Conservation (phyloP, 495 filamentous ascomycete species). For the Pyrenopolyporus hunteri region DNA sequence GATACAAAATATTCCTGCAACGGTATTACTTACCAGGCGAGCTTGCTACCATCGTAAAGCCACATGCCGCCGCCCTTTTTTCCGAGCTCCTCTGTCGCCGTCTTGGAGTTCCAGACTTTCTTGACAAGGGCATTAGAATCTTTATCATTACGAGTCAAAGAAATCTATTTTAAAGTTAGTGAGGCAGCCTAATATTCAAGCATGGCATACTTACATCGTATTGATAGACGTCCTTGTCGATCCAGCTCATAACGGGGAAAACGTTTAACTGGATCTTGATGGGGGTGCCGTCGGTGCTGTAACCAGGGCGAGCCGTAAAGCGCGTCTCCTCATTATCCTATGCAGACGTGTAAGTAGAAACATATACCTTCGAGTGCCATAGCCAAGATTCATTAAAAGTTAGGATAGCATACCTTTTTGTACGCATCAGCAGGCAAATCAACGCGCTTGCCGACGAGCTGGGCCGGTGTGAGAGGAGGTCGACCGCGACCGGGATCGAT, state of each 20-base stretch:
- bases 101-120: constrained; percentile 73
- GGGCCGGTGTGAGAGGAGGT: constrained; percentile 4
- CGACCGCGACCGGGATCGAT: constrained; percentile 42
- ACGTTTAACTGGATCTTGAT: constrained; percentile 73
- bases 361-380: too few relatives aligned
- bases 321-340: constrained; percentile 11
- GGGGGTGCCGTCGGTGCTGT: constrained; percentile 62
- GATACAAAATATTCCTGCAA: neutral
- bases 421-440: constrained; percentile 56
- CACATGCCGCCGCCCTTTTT: constrained; percentile 50
- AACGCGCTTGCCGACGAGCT: constrained; percentile 46
- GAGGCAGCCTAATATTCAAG: neutral
- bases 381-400: neutral
- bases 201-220: constrained; percentile 74
- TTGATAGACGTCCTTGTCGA: constrained; percentile 67
- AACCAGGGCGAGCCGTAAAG: constrained; percentile 41
- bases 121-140: constrained; percentile 61
- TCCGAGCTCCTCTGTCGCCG: constrained; percentile 59
- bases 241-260: constrained; percentile 62
- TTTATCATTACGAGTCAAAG: constrained; percentile 65
- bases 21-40: constrained; percentile 70
- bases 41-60: constrained; percentile 78
- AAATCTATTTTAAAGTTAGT: constrained; percentile 55
- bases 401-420: constrained; percentile 29
- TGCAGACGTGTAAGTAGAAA: constrained; percentile 2